phyloP scores from a whole-genome alignment of 2,329 filamentous ascomycete species.

The Seiridium cupressi region DNA sequence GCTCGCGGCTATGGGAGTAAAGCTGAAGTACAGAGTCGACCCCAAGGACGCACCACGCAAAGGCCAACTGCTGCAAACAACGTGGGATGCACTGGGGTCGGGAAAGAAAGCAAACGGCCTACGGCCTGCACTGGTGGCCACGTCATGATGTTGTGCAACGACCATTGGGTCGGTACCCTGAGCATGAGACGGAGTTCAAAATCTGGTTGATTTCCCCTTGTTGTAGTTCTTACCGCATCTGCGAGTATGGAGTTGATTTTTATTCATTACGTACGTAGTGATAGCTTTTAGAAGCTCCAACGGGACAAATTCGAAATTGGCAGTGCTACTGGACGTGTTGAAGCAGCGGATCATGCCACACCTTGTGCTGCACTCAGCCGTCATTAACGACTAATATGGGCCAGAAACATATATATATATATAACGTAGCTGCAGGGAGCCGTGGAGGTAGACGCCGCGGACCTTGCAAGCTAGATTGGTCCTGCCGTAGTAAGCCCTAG shows the following conservation, averaged over 20 bases:
- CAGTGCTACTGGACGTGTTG: no score
- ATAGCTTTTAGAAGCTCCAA: no score
- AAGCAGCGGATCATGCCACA: no score
- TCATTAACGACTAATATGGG: no score
- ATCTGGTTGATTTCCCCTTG: background rate
- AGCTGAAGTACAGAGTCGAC: constrained; percentile 76
- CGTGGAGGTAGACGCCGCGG: no score
- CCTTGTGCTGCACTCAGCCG: no score
- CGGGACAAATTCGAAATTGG: no score
- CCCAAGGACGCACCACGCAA: constrained; percentile 64
- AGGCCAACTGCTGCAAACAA: constrained; percentile 40
- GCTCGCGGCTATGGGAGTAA: constrained; percentile 92
- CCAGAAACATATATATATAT: no score
- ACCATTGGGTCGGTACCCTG: background rate
- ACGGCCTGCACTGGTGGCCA: constrained; percentile 20
- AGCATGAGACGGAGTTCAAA: constrained; percentile 7
- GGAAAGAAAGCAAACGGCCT: constrained; percentile 17
- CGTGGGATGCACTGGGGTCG: constrained; percentile 28
- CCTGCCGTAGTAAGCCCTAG: no score
- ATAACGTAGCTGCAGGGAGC: no score
- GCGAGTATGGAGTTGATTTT: background rate
- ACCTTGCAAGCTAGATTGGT: no score
- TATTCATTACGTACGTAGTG: no score
- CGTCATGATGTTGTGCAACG: constrained; percentile 6
- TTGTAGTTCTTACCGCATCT: background rate